Conservation (phyloP, 2,329 filamentous ascomycete genomes). For the Fusarium irregulare region DNA sequence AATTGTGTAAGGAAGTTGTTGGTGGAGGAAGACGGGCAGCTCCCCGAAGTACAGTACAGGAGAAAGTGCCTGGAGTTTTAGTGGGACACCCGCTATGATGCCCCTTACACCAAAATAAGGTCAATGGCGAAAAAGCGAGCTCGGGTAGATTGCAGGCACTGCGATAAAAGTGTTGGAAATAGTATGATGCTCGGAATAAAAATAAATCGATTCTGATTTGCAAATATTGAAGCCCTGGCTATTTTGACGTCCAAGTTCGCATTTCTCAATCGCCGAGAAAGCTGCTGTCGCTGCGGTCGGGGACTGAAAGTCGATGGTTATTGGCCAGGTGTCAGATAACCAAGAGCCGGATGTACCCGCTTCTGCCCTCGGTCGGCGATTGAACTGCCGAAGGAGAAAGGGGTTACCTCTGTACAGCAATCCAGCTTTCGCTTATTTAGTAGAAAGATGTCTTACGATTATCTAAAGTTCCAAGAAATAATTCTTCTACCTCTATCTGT, state of each 20-base stretch:
- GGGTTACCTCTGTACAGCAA: accelerated
- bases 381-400: background rate
- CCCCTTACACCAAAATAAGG: background rate
- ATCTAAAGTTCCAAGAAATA: background rate
- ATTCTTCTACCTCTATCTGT: background rate
- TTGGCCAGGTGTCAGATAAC: background rate
- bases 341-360: background rate
- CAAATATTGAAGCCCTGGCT: background rate
- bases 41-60: background rate
- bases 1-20: no score
- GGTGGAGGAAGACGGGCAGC: no score
- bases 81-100: background rate
- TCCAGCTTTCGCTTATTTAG: background rate
- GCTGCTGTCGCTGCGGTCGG: background rate
- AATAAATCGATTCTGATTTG: background rate
- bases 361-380: background rate
- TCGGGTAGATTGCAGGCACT: background rate
- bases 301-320: background rate
- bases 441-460: background rate
- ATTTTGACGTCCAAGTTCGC: no score
- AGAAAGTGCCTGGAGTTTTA: background rate
- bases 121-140: background rate
- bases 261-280: background rate
- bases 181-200: background rate
- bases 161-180: background rate